Evolutionary conservation across 306 rosid species (phyloP).

Genomic region (Corylus avellana): DNA sequence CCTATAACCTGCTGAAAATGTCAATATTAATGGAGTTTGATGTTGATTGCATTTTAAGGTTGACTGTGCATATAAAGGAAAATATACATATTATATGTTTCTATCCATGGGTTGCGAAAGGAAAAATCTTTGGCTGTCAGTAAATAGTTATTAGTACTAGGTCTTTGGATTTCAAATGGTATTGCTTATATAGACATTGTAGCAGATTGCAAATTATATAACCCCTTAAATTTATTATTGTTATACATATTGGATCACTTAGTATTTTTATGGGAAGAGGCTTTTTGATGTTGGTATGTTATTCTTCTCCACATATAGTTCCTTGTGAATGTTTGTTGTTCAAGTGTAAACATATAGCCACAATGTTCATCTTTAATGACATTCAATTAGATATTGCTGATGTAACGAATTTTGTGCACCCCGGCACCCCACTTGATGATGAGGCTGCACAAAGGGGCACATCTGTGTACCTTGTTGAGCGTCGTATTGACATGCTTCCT

Average conservation of each 20-base stretch:
- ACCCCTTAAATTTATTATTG: neutral
- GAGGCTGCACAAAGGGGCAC: slow-evolving; percentile 99
- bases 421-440: slow-evolving; percentile 80
- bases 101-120: neutral
- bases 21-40: neutral
- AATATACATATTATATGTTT: neutral
- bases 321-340: neutral
- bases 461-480: slow-evolving; percentile 94
- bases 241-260: neutral
- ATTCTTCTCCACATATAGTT: slow-evolving; percentile 1
- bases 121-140: neutral
- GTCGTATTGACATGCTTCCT: slow-evolving; percentile 98
- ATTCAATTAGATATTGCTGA: slow-evolving; percentile 86
- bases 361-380: slow-evolving; percentile 50
- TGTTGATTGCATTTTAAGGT: neutral
- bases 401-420: slow-evolving; percentile 92
- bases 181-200: neutral
- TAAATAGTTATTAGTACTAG: neutral
- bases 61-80: neutral
- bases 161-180: neutral
- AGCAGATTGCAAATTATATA: neutral
- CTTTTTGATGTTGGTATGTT: neutral
- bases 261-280: neutral
- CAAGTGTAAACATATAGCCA: neutral
- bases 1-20: slow-evolving; percentile 40